Evolutionary conservation across 805 yeast species (phyloP).

Genomic region (Brettanomyces naardenensis): DNA sequence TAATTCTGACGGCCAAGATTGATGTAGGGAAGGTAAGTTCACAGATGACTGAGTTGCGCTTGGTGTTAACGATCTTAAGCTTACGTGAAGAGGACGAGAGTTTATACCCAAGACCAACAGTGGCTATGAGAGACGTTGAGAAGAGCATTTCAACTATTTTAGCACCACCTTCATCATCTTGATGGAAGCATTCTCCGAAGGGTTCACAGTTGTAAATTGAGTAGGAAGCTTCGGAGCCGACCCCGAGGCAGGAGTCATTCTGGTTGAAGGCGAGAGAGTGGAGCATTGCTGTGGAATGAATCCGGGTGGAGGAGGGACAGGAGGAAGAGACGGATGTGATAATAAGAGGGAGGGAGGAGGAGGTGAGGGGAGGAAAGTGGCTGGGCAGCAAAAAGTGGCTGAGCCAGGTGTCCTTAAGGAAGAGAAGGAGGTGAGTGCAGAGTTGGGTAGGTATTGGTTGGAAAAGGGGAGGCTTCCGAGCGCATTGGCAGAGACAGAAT

Average conservation of each 20-base stretch:
- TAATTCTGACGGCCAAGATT: conserved; percentile 65
- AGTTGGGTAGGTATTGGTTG: too few species aligned
- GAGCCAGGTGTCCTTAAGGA: too few species aligned
- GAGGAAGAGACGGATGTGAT: too few species aligned
- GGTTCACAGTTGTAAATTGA: conserved; percentile 84
- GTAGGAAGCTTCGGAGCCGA: conserved; percentile 58
- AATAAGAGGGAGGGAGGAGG: too few species aligned
- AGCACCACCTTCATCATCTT: conserved; percentile 40
- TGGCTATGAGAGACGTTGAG: conserved; percentile 76
- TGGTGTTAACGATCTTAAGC: conserved; percentile 76
- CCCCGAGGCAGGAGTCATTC: conserved; percentile 75
- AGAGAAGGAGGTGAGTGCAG: too few species aligned
- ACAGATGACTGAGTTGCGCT: conserved; percentile 67
- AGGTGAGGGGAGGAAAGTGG: too few species aligned
- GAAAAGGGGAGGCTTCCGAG: too few species aligned
- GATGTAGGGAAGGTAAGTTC: conserved; percentile 80
- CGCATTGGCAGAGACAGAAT: too few species aligned
- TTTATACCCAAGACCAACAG: conserved; percentile 72
- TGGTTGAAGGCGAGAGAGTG: conserved; percentile 54
- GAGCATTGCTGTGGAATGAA: too few species aligned
- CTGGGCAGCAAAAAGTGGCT: too few species aligned
- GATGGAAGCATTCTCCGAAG: conserved; percentile 63
- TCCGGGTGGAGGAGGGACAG: too few species aligned
- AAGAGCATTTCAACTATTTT: conserved; percentile 85
- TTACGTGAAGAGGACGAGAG: conserved; percentile 71